phyloP scores from a whole-genome alignment of 768 basidiomycete genomes.

The Phanerodontia chrysosporium region DNA sequence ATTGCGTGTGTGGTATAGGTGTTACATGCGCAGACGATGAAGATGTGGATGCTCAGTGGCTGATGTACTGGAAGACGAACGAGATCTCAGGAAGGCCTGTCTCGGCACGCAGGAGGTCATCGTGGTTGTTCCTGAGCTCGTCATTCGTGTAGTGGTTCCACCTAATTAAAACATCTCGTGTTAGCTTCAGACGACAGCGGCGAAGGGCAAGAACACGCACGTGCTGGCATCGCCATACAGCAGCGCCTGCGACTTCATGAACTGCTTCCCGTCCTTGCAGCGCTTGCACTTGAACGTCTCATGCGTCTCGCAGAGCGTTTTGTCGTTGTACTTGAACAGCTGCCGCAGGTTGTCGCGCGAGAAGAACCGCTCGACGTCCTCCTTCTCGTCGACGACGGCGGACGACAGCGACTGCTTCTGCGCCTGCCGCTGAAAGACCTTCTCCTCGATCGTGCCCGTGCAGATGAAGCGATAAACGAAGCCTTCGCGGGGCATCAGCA shows the following conservation, averaged over 20 bases:
- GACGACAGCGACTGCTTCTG: slow-evolving; percentile 95
- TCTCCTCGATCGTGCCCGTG: slow-evolving; percentile 96
- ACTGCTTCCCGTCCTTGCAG: slow-evolving; percentile 82
- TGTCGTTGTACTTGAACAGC: slow-evolving; percentile 86
- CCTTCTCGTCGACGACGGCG: slow-evolving; percentile 96
- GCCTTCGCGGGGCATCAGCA: slow-evolving; percentile 41
- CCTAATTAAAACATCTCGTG: slow-evolving; percentile 37
- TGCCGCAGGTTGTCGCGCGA: slow-evolving; percentile 84
- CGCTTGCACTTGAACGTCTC: slow-evolving; percentile 97
- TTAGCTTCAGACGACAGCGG: background rate
- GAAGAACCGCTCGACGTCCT: slow-evolving; percentile 94
- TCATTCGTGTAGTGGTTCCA: slow-evolving; percentile 97
- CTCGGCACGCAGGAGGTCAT: slow-evolving; percentile 91
- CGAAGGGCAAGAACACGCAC: slow-evolving; percentile 46
- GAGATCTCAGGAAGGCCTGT: slow-evolving; percentile 80
- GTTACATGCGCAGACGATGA: background rate
- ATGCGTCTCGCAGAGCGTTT: slow-evolving; percentile 88
- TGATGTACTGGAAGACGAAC: slow-evolving; percentile 95
- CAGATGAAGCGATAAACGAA: slow-evolving; percentile 99
- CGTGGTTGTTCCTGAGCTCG: slow-evolving; percentile 88
- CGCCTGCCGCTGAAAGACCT: slow-evolving; percentile 97
- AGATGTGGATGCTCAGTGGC: slow-evolving; percentile 47
- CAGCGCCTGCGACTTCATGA: slow-evolving; percentile 76
- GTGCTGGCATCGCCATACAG: slow-evolving; percentile 97
- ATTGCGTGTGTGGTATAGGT: background rate